Evolutionary conservation across 345 rosid genomes (phyloP).

Genomic region (Pelargonium nanum): DNA sequence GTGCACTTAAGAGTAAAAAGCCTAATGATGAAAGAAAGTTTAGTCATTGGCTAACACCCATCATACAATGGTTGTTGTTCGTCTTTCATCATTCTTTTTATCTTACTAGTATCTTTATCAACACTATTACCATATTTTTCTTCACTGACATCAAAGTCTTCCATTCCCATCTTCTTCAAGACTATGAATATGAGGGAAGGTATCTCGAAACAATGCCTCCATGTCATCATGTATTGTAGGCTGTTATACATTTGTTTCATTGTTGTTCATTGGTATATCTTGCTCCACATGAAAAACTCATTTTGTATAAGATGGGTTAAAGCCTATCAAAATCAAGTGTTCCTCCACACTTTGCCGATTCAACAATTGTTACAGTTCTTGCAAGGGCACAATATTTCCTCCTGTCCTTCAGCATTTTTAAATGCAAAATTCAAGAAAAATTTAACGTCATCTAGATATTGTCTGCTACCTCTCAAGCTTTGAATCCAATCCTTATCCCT

Average conservation of each 20-base stretch:
- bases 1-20: slow-evolving; percentile 3
- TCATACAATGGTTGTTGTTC: too few species aligned
- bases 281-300: not conserved
- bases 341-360: not conserved
- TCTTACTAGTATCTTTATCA: not conserved
- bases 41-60: not conserved
- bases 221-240: too few species aligned
- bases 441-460: slow-evolving; percentile 1
- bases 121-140: not conserved
- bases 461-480: not conserved
- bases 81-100: not conserved
- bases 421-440: not conserved
- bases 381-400: not conserved
- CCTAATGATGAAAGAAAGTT: not conserved
- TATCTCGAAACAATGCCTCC: too few species aligned
- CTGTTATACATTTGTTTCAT: too few species aligned
- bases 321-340: not conserved
- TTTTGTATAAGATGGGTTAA: not conserved
- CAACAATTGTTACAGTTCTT: too few species aligned
- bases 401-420: not conserved
- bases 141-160: too few species aligned
- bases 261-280: too few species aligned
- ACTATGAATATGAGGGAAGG: too few species aligned
- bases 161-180: too few species aligned
- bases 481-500: slow-evolving; percentile 1